Percentiles rank a stretch among this genome's conserved stretches.
Conservation (phyloP, 768 basidiomycete genomes). For the Pleurotus tuoliensis region DNA sequence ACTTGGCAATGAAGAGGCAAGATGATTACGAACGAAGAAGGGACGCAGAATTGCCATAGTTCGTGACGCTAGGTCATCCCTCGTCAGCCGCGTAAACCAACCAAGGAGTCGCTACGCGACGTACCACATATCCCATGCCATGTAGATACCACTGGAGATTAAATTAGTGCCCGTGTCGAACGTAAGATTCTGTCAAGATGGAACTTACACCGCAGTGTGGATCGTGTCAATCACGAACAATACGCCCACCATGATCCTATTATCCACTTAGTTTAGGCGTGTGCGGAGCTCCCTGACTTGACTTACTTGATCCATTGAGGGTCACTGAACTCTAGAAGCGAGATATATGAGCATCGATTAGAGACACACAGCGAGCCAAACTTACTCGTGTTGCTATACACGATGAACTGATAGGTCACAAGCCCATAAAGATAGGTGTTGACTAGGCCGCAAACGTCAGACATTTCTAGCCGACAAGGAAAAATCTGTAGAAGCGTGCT, state of each 20-base stretch:
- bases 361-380: slow-evolving; percentile 1
- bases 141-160: slow-evolving; percentile 26
- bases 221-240: slow-evolving; percentile 32
- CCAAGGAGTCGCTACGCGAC: background rate
- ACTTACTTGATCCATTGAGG: slow-evolving; percentile 30
- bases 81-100: background rate
- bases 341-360: background rate
- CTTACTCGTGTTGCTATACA: slow-evolving; percentile 29
- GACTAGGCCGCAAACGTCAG: slow-evolving; percentile 11
- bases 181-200: slow-evolving; percentile 6
- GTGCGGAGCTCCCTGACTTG: background rate
- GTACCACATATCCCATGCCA: slow-evolving; percentile 30
- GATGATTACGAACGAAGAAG: slow-evolving; percentile 23
- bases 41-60: slow-evolving; percentile 33
- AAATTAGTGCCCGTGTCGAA: background rate
- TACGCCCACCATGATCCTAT: slow-evolving; percentile 25
- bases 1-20: background rate
- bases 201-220: slow-evolving; percentile 32
- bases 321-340: slow-evolving; percentile 31
- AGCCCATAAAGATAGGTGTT: slow-evolving; percentile 30
- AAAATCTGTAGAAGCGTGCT: slow-evolving; percentile 5
- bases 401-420: slow-evolving; percentile 34
- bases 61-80: slow-evolving; percentile 28
- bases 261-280: background rate
- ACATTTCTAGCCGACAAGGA: background rate